These are phyloP conservation scores for Conticribra weissflogii DNA, from an alignment of 108 stramenopile genomes.

Conservation along the genomic window DNA sequence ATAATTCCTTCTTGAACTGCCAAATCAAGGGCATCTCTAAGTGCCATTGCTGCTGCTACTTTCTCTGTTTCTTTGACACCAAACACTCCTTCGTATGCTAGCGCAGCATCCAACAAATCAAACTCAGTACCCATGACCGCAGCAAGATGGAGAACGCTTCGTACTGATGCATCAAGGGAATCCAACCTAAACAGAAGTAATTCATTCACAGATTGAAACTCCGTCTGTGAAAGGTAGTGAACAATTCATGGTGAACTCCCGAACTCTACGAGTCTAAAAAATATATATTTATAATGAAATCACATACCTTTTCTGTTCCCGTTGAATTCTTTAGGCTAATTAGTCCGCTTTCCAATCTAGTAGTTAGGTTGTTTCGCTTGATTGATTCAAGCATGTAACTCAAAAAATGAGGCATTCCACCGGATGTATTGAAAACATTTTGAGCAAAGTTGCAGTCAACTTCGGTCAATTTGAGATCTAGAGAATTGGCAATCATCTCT, in stretches of 20 bases:
- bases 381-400: slow-evolving; percentile 64
- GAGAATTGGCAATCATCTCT: slow-evolving; percentile 50
- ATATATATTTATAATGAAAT: too few relatives aligned
- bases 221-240: not conserved
- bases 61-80: slow-evolving; percentile 28
- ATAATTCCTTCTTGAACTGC: slow-evolving; percentile 74
- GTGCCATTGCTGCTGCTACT: slow-evolving; percentile 21
- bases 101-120: slow-evolving; percentile 52
- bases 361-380: slow-evolving; percentile 50
- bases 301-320: slow-evolving; percentile 27
- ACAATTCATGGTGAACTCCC: too few relatives aligned
- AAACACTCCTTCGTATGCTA: slow-evolving; percentile 50
- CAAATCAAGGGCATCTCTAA: slow-evolving; percentile 42
- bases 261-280: too few relatives aligned
- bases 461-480: slow-evolving; percentile 42
- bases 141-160: slow-evolving; percentile 62
- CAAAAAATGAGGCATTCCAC: slow-evolving; percentile 73
- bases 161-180: slow-evolving; percentile 53
- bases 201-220: slow-evolving; percentile 51
- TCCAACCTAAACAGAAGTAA: slow-evolving; percentile 66
- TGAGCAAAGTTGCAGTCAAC: slow-evolving; percentile 47
- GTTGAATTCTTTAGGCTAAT: slow-evolving; percentile 34
- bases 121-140: slow-evolving; percentile 67
- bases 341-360: slow-evolving; percentile 43
- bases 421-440: slow-evolving; percentile 56